A percentile compares a stretch with the other conserved stretches of the same genome.
phyloP scores from a whole-genome alignment of 805 yeast genomes.

The Lipomyces kockii region DNA sequence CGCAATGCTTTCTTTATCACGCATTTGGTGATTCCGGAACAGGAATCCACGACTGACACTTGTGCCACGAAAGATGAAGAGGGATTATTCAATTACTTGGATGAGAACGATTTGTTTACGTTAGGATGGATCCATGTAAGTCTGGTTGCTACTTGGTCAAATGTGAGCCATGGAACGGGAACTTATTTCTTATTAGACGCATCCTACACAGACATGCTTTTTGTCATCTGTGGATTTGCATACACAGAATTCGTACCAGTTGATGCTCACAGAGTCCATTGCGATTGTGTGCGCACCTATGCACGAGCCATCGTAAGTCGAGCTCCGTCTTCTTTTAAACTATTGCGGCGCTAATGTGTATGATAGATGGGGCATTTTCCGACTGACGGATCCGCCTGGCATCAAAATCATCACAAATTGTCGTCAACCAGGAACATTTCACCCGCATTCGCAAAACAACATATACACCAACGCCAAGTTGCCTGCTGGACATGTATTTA shows the following conservation, averaged over 20 bases:
- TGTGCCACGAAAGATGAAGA: conserved; percentile 68
- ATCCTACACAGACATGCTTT: conserved; percentile 74
- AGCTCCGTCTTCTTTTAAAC: neutral
- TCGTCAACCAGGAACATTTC: conserved; percentile 55
- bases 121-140: conserved; percentile 67
- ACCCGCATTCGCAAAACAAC: conserved; percentile 60
- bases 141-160: neutral
- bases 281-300: conserved; percentile 69
- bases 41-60: conserved; percentile 64
- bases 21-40: conserved; percentile 64
- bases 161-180: neutral
- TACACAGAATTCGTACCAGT: conserved; percentile 69
- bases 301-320: conserved; percentile 47
- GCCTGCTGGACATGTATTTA: conserved; percentile 56
- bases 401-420: conserved; percentile 60
- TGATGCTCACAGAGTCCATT: conserved; percentile 70
- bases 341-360: neutral
- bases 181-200: conserved; percentile 48
- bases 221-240: conserved; percentile 68
- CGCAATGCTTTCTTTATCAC: conserved; percentile 68
- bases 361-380: conserved; percentile 55
- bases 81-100: conserved; percentile 59
- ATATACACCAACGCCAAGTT: conserved; percentile 56
- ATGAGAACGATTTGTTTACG: conserved; percentile 60
- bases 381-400: conserved; percentile 71